phyloP scores from a whole-genome alignment of 176 grass and related monocot species.

The Bothriochloa decipiens region DNA sequence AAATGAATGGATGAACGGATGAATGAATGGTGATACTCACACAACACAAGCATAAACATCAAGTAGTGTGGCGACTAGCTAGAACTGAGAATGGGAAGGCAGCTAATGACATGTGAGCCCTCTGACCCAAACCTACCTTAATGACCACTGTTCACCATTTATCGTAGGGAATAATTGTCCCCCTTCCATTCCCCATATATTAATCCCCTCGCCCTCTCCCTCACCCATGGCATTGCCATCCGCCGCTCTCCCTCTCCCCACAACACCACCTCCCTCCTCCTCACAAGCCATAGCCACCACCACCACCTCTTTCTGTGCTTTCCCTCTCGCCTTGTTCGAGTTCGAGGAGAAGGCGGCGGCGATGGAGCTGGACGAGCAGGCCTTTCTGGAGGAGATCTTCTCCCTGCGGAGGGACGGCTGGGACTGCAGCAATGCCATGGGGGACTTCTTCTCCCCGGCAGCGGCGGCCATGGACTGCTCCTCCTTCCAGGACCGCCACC shows the following conservation, averaged over 20 bases:
- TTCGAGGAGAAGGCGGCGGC: neutral
- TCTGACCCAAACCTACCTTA: constrained; percentile 14
- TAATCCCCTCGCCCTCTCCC: constrained; percentile 12
- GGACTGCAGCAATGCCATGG: constrained; percentile 77
- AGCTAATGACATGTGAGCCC: constrained; percentile 40
- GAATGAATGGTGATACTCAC: neutral
- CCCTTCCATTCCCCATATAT: constrained; percentile 46
- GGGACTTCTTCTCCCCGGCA: constrained; percentile 75
- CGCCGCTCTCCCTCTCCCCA: neutral
- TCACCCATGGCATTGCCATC: neutral
- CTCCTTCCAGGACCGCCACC: constrained; percentile 72
- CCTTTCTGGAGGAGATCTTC: constrained; percentile 88
- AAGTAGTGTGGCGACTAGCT: neutral
- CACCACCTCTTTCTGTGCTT: neutral
- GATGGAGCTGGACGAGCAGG: constrained; percentile 94
- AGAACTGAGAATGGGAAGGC: constrained; percentile 23
- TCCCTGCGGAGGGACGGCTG: constrained; percentile 73
- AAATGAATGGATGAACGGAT: neutral
- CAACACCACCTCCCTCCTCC: neutral
- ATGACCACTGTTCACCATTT: constrained; percentile 31
- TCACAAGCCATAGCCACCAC: neutral
- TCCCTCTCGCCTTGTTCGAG: neutral
- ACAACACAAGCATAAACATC: neutral
- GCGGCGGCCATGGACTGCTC: constrained; percentile 66
- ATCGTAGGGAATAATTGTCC: constrained; percentile 77